Evolutionary conservation across 768 basidiomycete genomes (phyloP).

Genomic region (Mycena polygramma): DNA sequence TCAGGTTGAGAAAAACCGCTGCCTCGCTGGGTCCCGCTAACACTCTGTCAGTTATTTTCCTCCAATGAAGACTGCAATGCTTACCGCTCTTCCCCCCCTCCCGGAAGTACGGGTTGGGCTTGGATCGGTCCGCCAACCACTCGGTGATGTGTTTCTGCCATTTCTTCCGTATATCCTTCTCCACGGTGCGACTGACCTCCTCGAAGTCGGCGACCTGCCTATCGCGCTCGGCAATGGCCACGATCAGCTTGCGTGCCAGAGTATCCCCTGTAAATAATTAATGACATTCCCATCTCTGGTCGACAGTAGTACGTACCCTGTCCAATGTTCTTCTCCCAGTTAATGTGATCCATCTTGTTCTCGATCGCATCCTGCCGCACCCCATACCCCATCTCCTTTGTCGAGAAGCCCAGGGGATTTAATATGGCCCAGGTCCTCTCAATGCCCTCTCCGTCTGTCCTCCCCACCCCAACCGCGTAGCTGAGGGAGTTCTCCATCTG

Average conservation of each 20-base stretch:
- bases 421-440: conserved; percentile 46
- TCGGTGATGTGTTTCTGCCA: background rate
- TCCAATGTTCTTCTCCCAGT: conserved; percentile 28
- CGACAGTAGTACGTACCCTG: background rate
- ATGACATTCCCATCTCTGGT: background rate
- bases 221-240: conserved; percentile 13
- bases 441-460: conserved; percentile 24
- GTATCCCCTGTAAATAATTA: background rate
- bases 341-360: conserved; percentile 39
- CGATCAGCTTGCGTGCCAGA: conserved; percentile 12
- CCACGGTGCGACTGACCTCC: background rate
- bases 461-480: conserved; percentile 24
- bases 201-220: background rate
- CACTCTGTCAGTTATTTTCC: background rate
- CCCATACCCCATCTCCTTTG: conserved; percentile 46
- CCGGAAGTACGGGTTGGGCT: background rate
- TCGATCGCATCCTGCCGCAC: conserved; percentile 45
- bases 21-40: background rate
- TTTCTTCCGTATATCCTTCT: background rate
- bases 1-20: too few relatives aligned
- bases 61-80: too few relatives aligned
- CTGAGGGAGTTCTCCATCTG: conserved; percentile 7
- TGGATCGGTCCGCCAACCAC: background rate
- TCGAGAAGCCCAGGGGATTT: conserved; percentile 42
- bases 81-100: too few relatives aligned